phyloP scores from a whole-genome alignment of 768 basidiomycete genomes.

The Panellus pusillus region DNA sequence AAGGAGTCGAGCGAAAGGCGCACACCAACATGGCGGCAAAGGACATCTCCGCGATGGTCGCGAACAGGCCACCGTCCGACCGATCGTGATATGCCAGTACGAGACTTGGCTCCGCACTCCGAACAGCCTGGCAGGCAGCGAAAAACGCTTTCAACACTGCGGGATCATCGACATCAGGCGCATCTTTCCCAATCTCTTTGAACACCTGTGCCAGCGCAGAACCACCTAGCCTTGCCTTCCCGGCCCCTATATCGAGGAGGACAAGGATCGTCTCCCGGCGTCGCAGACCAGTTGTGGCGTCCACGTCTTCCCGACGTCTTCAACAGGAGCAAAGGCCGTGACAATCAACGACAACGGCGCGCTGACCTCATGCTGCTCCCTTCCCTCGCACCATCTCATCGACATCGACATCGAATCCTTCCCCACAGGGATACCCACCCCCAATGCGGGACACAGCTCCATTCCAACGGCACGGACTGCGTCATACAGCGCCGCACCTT shows the following conservation, averaged over 20 bases:
- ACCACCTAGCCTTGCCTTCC: slow-evolving; percentile 83
- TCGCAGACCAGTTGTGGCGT: slow-evolving; percentile 83
- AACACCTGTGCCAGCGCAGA: slow-evolving; percentile 97
- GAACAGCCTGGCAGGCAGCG: slow-evolving; percentile 68
- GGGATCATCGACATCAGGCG: slow-evolving; percentile 86
- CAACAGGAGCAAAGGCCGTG: slow-evolving; percentile 90
- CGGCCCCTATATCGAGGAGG: slow-evolving; percentile 83
- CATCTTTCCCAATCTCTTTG: slow-evolving; percentile 82
- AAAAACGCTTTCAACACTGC: slow-evolving; percentile 82
- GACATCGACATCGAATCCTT: slow-evolving; percentile 99
- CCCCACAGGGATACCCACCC: slow-evolving; percentile 95
- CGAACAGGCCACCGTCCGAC: slow-evolving; percentile 94
- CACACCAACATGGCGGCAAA: slow-evolving; percentile 87
- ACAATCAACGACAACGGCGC: slow-evolving; percentile 91
- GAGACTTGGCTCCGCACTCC: slow-evolving; percentile 52
- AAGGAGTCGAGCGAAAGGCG: slow-evolving; percentile 68
- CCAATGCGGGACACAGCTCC: slow-evolving; percentile 90
- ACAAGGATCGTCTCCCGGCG: slow-evolving; percentile 67
- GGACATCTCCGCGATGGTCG: slow-evolving; percentile 90
- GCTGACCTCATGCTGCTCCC: slow-evolving; percentile 76
- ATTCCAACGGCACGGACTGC: slow-evolving; percentile 89
- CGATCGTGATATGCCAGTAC: slow-evolving; percentile 97
- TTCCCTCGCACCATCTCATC: slow-evolving; percentile 81
- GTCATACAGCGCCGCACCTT: slow-evolving; percentile 86
- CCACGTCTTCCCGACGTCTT: slow-evolving; percentile 82